Evolutionary conservation across 139 green algal genomes (phyloP).

Genomic region (Chlorella ohadii): DNA sequence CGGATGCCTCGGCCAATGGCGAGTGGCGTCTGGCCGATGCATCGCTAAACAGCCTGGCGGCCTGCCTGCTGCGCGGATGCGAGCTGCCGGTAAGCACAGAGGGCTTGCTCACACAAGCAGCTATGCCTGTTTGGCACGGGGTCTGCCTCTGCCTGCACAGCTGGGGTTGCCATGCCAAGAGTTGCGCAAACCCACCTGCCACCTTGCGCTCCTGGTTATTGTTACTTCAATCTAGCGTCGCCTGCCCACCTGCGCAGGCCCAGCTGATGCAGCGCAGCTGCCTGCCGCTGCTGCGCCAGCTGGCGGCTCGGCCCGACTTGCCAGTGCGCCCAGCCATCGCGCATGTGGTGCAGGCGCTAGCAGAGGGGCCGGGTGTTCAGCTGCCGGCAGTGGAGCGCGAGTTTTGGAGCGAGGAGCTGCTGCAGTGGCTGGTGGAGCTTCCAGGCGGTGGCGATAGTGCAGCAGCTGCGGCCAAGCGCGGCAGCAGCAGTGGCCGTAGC

Average conservation of each 20-base stretch:
- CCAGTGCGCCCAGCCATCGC: conserved; percentile 35
- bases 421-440: conserved; percentile 42
- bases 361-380: conserved; percentile 3
- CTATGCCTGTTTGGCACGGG: no score
- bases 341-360: conserved; percentile 37
- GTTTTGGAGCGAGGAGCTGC: conserved; percentile 47
- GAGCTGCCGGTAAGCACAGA: conserved; percentile 25
- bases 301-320: conserved; percentile 19
- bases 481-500: not conserved
- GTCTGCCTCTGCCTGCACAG: no score
- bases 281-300: conserved; percentile 52
- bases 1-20: conserved; percentile 61
- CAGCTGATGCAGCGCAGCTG: conserved; percentile 40
- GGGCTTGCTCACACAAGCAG: not conserved
- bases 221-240: no score
- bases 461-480: not conserved
- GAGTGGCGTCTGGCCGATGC: conserved; percentile 40
- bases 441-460: not conserved
- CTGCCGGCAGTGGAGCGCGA: conserved; percentile 20
- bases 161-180: no score
- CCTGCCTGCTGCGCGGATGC: conserved; percentile 43
- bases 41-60: conserved; percentile 50
- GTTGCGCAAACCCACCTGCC: no score
- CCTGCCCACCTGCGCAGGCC: no score
- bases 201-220: no score